Percentiles rank a stretch among this genome's conserved stretches.
Conservation (phyloP, 2,329 filamentous ascomycete species). For the Penicillium sclerotiorum region DNA sequence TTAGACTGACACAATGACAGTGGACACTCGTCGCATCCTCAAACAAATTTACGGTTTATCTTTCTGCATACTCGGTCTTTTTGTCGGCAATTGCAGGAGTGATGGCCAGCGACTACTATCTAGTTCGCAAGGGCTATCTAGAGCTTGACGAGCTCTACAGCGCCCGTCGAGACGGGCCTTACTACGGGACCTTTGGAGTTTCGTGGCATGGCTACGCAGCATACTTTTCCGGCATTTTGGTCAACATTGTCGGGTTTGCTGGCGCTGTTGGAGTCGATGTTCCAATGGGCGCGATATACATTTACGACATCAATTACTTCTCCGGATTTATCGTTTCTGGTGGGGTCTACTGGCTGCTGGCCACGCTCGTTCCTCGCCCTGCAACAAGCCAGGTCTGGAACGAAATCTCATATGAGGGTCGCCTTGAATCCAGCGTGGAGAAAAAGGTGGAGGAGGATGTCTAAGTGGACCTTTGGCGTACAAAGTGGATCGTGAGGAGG, state of each 20-base stretch:
- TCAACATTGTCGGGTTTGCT: conserved; percentile 87
- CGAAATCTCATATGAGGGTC: conserved; percentile 58
- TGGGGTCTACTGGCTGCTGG: conserved; percentile 67
- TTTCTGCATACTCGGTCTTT: conserved; percentile 87
- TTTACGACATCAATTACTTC: conserved; percentile 89
- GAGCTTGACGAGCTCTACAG: conserved; percentile 77
- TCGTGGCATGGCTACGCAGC: conserved; percentile 79
- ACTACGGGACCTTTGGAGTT: conserved; percentile 71
- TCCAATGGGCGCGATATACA: conserved; percentile 73
- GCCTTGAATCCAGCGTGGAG: conserved; percentile 18
- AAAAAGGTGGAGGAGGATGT: conserved; percentile 19
- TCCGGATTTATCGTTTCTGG: conserved; percentile 72
- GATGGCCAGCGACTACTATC: conserved; percentile 80
- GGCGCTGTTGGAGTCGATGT: conserved; percentile 72
- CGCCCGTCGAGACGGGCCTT: conserved; percentile 59
- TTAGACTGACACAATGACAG: conserved; percentile 1
- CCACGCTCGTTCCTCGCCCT: conserved; percentile 68
- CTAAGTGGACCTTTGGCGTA: neutral
- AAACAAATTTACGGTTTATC: conserved; percentile 84
- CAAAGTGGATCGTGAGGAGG: neutral
- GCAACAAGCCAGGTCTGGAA: conserved; percentile 74
- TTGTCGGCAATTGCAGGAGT: conserved; percentile 84
- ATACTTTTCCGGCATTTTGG: conserved; percentile 76
- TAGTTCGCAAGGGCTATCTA: conserved; percentile 76
- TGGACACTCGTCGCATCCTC: conserved; percentile 69